A percentile compares a stretch with the other conserved stretches of the same genome.
phyloP scores from a whole-genome alignment of 2,329 filamentous ascomycete genomes.

The Botrytis galanthina region DNA sequence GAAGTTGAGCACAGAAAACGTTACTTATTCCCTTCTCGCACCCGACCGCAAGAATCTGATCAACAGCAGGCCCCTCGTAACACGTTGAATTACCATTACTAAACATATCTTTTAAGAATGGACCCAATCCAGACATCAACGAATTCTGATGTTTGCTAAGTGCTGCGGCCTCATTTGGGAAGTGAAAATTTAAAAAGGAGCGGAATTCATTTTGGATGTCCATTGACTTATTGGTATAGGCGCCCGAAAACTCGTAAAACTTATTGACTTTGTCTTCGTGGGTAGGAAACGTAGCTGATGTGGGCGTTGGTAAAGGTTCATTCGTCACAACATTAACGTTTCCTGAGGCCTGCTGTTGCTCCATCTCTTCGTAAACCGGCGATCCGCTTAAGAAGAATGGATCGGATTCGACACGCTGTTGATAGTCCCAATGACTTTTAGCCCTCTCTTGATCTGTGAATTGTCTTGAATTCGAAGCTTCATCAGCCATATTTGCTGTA shows the following conservation, averaged over 20 bases:
- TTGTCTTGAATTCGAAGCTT: not conserved
- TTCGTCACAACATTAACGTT: not conserved
- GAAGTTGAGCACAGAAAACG: slow-evolving; percentile 49
- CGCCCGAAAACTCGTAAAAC: slow-evolving; percentile 29
- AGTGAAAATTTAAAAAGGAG: slow-evolving; percentile 50
- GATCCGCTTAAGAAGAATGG: slow-evolving; percentile 24
- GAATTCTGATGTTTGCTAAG: slow-evolving; percentile 51
- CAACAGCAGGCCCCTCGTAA: slow-evolving; percentile 42
- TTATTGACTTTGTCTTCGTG: slow-evolving; percentile 16
- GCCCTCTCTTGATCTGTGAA: not conserved
- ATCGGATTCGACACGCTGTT: slow-evolving; percentile 21
- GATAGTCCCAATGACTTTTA: not conserved
- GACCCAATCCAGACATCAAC: slow-evolving; percentile 48
- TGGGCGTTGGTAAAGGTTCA: slow-evolving; percentile 12
- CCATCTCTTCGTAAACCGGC: not conserved
- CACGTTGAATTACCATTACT: slow-evolving; percentile 20
- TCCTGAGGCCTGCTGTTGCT: not conserved
- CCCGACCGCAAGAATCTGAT: slow-evolving; percentile 60
- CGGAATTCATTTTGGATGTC: slow-evolving; percentile 57
- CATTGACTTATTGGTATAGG: slow-evolving; percentile 42
- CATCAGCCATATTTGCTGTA: slow-evolving; percentile 9
- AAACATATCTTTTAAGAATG: slow-evolving; percentile 39
- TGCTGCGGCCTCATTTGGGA: slow-evolving; percentile 48
- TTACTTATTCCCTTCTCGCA: slow-evolving; percentile 53
- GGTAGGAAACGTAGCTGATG: not conserved